These are phyloP conservation scores for Dactylis glomerata DNA, from an alignment of 176 grass and related monocot genomes.

Conservation along the genomic window DNA sequence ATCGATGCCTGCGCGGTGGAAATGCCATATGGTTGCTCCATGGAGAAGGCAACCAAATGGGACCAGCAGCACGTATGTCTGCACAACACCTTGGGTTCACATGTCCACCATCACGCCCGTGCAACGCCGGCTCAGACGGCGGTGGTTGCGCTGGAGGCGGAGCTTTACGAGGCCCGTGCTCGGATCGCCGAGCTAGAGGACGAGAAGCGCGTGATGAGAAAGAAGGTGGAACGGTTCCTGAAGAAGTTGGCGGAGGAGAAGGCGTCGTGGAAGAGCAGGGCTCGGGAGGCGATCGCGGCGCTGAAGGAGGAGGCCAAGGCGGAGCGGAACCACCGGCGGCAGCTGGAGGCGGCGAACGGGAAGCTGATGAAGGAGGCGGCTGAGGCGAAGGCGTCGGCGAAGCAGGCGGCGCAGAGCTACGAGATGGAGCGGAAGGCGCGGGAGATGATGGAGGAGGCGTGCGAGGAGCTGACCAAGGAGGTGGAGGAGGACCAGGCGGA, in stretches of 20 bases:
- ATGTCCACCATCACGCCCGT: not conserved
- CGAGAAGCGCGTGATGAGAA: not conserved
- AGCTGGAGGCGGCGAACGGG: constrained; percentile 34
- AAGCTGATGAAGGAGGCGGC: constrained; percentile 19
- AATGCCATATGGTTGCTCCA: not conserved
- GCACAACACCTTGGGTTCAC: not conserved
- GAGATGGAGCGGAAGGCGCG: constrained; percentile 52
- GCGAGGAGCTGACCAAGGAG: constrained; percentile 55
- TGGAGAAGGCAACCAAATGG: constrained; percentile 68
- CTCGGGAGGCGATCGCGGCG: not conserved
- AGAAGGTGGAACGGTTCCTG: constrained; percentile 34
- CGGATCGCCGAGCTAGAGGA: constrained; percentile 16
- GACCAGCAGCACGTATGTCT: not conserved
- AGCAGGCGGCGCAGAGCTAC: constrained; percentile 26
- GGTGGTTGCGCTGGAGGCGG: not conserved
- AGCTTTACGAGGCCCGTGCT: constrained; percentile 21
- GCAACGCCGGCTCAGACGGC: not conserved
- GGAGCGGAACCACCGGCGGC: constrained; percentile 39
- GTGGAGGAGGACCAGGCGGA: constrained; percentile 58
- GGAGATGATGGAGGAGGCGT: constrained; percentile 61
- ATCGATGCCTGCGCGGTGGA: constrained; percentile 22
- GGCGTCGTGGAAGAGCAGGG: constrained; percentile 36
- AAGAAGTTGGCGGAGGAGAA: constrained; percentile 35
- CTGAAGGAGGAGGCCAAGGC: not conserved
- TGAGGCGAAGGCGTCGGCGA: constrained; percentile 17